Evolutionary conservation across 306 rosid species (phyloP).

Genomic region (Neltuma alba): DNA sequence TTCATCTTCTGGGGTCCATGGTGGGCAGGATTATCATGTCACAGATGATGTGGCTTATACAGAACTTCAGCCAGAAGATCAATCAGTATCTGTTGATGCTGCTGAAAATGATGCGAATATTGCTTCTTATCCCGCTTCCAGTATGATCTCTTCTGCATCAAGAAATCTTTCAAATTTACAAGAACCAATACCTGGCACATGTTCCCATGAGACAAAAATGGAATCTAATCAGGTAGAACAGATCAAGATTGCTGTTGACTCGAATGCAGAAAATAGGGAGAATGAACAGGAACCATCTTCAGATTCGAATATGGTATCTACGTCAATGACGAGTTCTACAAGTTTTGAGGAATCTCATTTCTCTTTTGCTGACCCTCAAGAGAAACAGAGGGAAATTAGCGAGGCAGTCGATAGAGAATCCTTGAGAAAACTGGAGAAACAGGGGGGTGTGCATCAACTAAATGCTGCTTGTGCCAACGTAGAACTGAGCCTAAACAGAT

Average conservation of each 20-base stretch:
- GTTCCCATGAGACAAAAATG: slow-evolving; percentile 38
- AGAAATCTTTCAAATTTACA: slow-evolving; percentile 36
- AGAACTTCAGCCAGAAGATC: slow-evolving; percentile 35
- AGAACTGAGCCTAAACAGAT: slow-evolving; percentile 30
- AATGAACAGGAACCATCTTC: slow-evolving; percentile 40
- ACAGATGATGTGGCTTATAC: slow-evolving; percentile 33
- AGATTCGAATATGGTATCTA: slow-evolving; percentile 29
- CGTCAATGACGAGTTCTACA: slow-evolving; percentile 38
- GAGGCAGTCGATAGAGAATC: slow-evolving; percentile 45
- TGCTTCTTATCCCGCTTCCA: slow-evolving; percentile 36
- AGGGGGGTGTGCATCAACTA: slow-evolving; percentile 33
- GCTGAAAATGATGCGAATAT: slow-evolving; percentile 36
- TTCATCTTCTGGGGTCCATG: slow-evolving; percentile 38
- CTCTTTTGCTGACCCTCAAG: slow-evolving; percentile 37
- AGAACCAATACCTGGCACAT: slow-evolving; percentile 35
- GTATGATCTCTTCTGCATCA: slow-evolving; percentile 43
- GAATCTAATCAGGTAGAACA: slow-evolving; percentile 44
- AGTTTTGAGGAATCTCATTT: slow-evolving; percentile 44
- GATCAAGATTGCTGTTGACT: slow-evolving; percentile 34
- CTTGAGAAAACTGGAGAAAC: slow-evolving; percentile 36
- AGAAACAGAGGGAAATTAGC: slow-evolving; percentile 40
- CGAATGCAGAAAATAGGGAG: slow-evolving; percentile 40
- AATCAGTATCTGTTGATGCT: slow-evolving; percentile 10
- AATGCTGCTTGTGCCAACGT: slow-evolving; percentile 45
- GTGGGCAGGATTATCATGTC: slow-evolving; percentile 35